Evolutionary conservation across 345 rosid species (phyloP).

Genomic region (Pugionium cornutum): DNA sequence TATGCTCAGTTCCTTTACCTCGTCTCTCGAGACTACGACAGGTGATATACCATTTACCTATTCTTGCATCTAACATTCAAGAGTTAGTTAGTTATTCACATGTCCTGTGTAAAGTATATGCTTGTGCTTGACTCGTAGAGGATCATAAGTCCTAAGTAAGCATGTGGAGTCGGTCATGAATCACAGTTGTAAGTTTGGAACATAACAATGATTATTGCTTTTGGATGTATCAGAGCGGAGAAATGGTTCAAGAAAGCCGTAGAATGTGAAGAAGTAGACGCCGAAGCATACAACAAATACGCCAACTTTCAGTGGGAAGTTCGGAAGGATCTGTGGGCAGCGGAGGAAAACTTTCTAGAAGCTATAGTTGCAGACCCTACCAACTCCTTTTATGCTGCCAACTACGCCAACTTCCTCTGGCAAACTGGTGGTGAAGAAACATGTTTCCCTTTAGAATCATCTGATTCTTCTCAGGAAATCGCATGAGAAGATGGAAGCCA

Average conservation of each 20-base stretch:
- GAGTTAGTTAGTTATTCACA: not conserved
- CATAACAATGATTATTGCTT: conserved; percentile 15
- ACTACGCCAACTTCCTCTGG: conserved; percentile 75
- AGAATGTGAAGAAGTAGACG: conserved; percentile 56
- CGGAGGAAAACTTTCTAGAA: conserved; percentile 70
- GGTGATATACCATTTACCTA: conserved; percentile 43
- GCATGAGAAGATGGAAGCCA: conserved; percentile 13
- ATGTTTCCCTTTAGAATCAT: conserved; percentile 53
- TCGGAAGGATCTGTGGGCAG: conserved; percentile 65
- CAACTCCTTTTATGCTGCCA: conserved; percentile 54
- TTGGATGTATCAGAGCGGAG: conserved; percentile 62
- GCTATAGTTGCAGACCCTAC: conserved; percentile 59
- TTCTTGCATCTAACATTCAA: conserved; percentile 7
- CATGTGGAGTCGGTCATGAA: not conserved
- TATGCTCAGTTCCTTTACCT: conserved; percentile 73
- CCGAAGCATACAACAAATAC: conserved; percentile 57
- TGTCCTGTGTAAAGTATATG: not conserved
- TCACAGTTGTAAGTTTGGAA: conserved; percentile 11
- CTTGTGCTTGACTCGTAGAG: not conserved
- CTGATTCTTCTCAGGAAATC: conserved; percentile 31
- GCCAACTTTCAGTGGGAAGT: conserved; percentile 73
- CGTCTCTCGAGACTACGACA: conserved; percentile 55
- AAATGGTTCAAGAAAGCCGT: conserved; percentile 66
- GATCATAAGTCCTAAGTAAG: too few species aligned
- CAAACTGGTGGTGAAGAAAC: conserved; percentile 71